Base-by-base conservation (phyloP, 2,329 filamentous ascomycete species). In the Hypoxylon sp. region DNA sequence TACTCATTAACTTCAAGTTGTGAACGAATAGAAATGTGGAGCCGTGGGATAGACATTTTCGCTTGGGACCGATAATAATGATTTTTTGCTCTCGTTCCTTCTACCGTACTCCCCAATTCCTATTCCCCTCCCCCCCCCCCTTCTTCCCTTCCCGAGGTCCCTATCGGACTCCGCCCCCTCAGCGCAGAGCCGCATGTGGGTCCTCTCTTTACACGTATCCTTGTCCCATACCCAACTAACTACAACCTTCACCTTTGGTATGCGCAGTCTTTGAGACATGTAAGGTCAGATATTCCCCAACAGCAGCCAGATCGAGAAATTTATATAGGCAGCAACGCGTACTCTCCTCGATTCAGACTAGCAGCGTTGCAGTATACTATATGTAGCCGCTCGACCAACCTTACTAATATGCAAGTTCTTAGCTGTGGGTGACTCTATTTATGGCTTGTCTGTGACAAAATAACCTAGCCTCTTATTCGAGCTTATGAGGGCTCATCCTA, bases 341-440 rank as follows among this genome's bases (percentile, higher is more conserved):
- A 35, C 37, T 48, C 17, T 22, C n/a, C 63, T 61, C 57, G 3
- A 61, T 51, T 31, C 19, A 26, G 50, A 19, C 35, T 64, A 42
- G 48, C 22, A 35, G 59, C 13, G 51, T 64, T 37, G 37, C 46
- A 39, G 13, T 63, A 58, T 47, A 47, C 53, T 14, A 29, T 55
- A 60, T 55, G 48, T 51, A 33, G 59, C 50, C 29, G 29, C 48
- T 59, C 39, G 31, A 35, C 35, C 31, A 39, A 37, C 53, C 58
- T 63, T 48, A 69, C 59, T 63, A 48, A 69, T 53, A 62, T 69
- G 44, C 51, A 51, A 48, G 57, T 52, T 33, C 35, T 22, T 17
- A 44, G 24, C 39, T 44, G 35, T 29, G 42, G 35, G 5, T 24
- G 11, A 31, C 47, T 51, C 44, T 47, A 22, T 26, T 44, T 44